Base-by-base conservation (phyloP, 306 rosid species). In the Carpinus viminea region DNA sequence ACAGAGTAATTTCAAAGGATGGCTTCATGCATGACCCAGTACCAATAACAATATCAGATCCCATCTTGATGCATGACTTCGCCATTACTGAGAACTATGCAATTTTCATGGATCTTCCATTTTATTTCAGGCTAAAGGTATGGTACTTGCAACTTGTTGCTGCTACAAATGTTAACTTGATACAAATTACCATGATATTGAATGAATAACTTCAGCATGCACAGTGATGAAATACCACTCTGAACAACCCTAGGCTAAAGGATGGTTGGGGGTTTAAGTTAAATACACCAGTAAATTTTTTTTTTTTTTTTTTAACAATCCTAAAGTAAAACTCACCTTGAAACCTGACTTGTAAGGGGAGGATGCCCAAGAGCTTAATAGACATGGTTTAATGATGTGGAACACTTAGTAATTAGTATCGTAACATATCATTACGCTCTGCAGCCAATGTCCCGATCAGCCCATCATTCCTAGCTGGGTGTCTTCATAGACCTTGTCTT, bases 41-140 rank as follows among this genome's bases (percentile, higher is more conserved):
- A 61, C 97, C 97, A 51, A 95, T 95, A 85, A 95, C 98, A 62
- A 50, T 95, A 79, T 66, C 98, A 43, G 90, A 85, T 5, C 95
- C 97, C 38, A 81, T 95, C 93, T 89, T 95, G 97, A 92, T 92
- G 95, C 98, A 95, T 51, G 98, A 95, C 82, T 95, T 95, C 64
- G 97, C 98, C 82, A 91, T 95, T 71, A 92, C 98, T 5, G 95
- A 91, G 86, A 95, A 91, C 74, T 90, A 91, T 75, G 95, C 95
- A 43, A 78, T 95, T 76, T 91, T 95, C 81, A 82, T 92, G 98
- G 98, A 95, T 84, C 98, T 92, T 82, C 98, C 98, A 51, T 31
- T 95, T 85, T 68, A 81, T 74, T 90, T 92, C 89, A 89, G 79
- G 79, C 97, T 97, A 72, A 95, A 92, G 98, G 98, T 91, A 89